Base-by-base conservation (phyloP, 2,329 filamentous ascomycete species). In the Neofusicoccum ribis region DNA sequence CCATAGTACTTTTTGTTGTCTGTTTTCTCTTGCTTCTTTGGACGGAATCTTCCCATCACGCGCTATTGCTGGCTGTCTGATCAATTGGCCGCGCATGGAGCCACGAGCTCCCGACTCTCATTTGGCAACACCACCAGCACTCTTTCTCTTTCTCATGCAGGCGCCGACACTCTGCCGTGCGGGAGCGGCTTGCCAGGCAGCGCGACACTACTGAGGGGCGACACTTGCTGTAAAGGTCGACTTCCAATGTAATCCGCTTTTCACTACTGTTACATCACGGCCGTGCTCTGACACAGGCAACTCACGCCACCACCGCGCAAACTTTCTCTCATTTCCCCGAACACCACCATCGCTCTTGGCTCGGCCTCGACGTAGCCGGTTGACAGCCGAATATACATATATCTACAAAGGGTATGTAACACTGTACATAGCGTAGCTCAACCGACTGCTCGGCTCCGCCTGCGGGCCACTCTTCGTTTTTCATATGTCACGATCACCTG, bases 1-100 rank as follows among this genome's bases (percentile, higher is more conserved):
- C 59, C 31, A 62, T 62, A 62, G 59, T 62, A 62, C 59, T 7
- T 44, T 61, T 62, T 51, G 47, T 23, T 62, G 17, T 17, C 15
- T 43, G 39, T 43, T 62, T n/a, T 50, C 31, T 34, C 23, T 27
- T 43, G 11, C 39, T 50, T 39, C 43, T 39, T 51, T 62, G 59
- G 36, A 62, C 59, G 59, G 47, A 49, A 60, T 47, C 43, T 15
- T 34, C 49, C 49, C 49, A 43, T 63, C 61, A 63, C 43, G 49
- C 50, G 49, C 49, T 46, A 51, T 47, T 34, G 36, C 44, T 50
- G 46, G 60, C 47, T 51, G 27, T 43, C 39, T 43, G 49, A 63
- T n/a, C 46, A 44, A 36, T 34, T 44, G 60, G 60, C 47, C 12
- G 61, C 49, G 41, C 61, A 44, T 27, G 56, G 56, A 59, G 54